phyloP scores from a whole-genome alignment of 345 rosid species.

The Aquilaria malaccensis region DNA sequence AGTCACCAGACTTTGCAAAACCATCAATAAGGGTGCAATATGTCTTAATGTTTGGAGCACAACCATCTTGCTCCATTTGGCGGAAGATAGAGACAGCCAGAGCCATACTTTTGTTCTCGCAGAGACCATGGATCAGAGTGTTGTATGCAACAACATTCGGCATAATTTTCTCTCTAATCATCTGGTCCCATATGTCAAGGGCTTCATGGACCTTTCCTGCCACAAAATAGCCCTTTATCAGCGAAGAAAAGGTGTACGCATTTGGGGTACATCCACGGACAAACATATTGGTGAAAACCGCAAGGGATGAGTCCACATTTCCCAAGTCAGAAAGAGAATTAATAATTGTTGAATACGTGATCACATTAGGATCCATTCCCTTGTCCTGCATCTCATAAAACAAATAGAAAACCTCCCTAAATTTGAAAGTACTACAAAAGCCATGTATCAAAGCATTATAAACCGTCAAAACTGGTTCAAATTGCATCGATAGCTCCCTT shows the following conservation, averaged over 20 bases:
- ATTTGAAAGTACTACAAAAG: constrained; percentile 43
- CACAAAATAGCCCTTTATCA: constrained; percentile 61
- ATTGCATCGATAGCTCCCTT: constrained; percentile 43
- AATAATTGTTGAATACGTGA: constrained; percentile 66
- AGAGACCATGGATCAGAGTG: constrained; percentile 59
- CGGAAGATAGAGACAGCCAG: constrained; percentile 44
- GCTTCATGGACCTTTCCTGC: constrained; percentile 48
- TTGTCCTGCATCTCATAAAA: constrained; percentile 43
- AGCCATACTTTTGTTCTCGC: constrained; percentile 38
- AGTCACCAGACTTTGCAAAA: constrained; percentile 58
- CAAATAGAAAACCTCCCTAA: constrained; percentile 44
- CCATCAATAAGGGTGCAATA: constrained; percentile 70
- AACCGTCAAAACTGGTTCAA: constrained; percentile 44
- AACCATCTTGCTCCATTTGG: constrained; percentile 53
- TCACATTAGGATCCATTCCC: constrained; percentile 54
- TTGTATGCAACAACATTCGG: constrained; percentile 66
- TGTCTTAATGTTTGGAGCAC: constrained; percentile 46
- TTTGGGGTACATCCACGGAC: constrained; percentile 68
- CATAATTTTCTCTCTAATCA: constrained; percentile 37
- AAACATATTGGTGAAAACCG: constrained; percentile 58
- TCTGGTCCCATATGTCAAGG: constrained; percentile 49
- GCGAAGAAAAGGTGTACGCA: constrained; percentile 54
- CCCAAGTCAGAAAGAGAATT: constrained; percentile 50
- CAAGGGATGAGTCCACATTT: constrained; percentile 45
- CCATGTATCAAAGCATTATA: constrained; percentile 72